Percentiles rank a stretch among this genome's conserved stretches.
These are phyloP conservation scores for Ephemerocybe angulata DNA, from an alignment of 768 basidiomycete species.

Conservation along the genomic window DNA sequence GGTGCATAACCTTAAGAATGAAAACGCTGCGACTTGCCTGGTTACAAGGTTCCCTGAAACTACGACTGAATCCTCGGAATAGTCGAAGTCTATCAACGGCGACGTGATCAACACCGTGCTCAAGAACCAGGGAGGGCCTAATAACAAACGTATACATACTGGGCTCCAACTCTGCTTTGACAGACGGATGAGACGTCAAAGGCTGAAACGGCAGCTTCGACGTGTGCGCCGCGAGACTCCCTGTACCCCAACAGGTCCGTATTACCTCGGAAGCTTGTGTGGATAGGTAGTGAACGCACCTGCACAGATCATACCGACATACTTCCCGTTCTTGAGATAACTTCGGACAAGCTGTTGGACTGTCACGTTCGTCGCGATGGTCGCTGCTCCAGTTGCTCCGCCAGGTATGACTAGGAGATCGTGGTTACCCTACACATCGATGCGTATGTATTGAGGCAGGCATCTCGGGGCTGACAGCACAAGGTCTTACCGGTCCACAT, in stretches of 20 bases:
- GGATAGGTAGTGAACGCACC: constrained; percentile 37
- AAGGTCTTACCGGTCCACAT: constrained; percentile 44
- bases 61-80: constrained; percentile 71
- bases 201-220: constrained; percentile 58
- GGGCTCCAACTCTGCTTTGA: constrained; percentile 54
- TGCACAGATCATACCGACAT: constrained; percentile 84
- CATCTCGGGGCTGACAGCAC: not conserved
- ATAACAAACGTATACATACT: constrained; percentile 31
- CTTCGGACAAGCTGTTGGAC: constrained; percentile 63
- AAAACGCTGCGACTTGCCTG: constrained; percentile 41
- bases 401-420: constrained; percentile 76
- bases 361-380: constrained; percentile 52
- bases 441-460: not conserved
- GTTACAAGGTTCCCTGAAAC: constrained; percentile 70
- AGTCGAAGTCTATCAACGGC: constrained; percentile 55
- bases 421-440: constrained; percentile 47
- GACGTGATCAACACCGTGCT: no score
- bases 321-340: constrained; percentile 51
- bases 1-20: constrained; percentile 1
- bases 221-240: constrained; percentile 65
- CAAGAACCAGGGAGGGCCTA: no score
- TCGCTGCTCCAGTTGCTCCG: constrained; percentile 74
- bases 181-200: constrained; percentile 76
- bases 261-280: not conserved
- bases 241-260: constrained; percentile 37